Conservation (phyloP, 306 rosid species). For the Ochetophila trinervis region DNA sequence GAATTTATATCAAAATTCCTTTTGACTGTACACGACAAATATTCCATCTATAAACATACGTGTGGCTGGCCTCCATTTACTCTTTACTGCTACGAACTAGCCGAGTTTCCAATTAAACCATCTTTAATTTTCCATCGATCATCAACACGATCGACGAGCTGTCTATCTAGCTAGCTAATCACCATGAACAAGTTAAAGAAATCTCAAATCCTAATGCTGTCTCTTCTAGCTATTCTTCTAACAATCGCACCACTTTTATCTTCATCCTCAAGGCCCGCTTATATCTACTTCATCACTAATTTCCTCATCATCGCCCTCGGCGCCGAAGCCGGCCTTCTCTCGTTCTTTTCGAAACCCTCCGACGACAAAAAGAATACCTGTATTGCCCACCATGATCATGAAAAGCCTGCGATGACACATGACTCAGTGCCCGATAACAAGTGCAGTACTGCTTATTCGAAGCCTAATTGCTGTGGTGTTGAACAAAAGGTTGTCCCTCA, state of each 20-base stretch:
- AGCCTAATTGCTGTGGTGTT: background rate
- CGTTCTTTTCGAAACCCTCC: conserved; percentile 41
- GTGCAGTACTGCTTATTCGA: background rate
- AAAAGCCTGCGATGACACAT: conserved; percentile 12
- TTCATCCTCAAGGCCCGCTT: conserved; percentile 52
- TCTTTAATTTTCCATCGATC: too few species aligned
- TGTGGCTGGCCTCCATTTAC: background rate
- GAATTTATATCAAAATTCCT: too few species aligned
- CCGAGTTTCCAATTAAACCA: too few species aligned
- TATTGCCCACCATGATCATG: conserved; percentile 18
- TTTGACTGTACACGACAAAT: too few species aligned
- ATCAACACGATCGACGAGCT: too few species aligned
- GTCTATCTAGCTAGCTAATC: background rate
- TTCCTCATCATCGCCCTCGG: conserved; percentile 62
- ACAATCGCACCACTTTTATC: conserved; percentile 56
- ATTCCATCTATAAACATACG: too few species aligned
- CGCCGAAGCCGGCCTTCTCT: conserved; percentile 76
- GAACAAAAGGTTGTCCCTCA: background rate
- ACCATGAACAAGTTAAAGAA: conserved; percentile 44
- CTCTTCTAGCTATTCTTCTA: conserved; percentile 51
- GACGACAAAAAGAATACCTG: conserved; percentile 27
- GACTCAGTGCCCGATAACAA: conserved; percentile 24
- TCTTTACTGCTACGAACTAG: conserved; percentile 3
- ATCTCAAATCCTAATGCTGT: conserved; percentile 51
- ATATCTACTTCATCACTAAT: conserved; percentile 60